Conservation (phyloP, 257 asterid species). For the Catharanthus roseus region DNA sequence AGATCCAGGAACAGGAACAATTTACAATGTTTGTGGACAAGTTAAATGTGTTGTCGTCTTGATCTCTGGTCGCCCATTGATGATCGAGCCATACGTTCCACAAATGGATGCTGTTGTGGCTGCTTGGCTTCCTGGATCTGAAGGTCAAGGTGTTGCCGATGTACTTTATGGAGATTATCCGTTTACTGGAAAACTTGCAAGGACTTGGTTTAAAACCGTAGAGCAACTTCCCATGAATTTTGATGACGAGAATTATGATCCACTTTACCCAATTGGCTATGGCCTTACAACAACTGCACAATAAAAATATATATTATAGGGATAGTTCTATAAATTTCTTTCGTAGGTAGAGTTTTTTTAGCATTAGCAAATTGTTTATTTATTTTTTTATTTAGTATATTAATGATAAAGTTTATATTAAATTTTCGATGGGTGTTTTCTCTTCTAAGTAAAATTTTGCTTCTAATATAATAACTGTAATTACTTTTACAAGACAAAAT, state of each 20-base stretch:
- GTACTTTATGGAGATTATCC: slow-evolving; percentile 54
- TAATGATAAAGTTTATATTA: no score
- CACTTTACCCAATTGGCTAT: slow-evolving; percentile 52
- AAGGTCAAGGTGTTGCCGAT: slow-evolving; percentile 61
- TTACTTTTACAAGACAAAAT: no score
- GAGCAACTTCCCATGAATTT: slow-evolving; percentile 60
- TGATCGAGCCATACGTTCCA: slow-evolving; percentile 35
- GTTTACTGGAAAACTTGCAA: slow-evolving; percentile 44
- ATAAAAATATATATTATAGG: no score
- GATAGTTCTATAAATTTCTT: no score
- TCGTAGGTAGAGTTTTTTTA: no score
- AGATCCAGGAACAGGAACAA: slow-evolving; percentile 29
- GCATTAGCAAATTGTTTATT: no score
- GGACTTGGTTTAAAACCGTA: slow-evolving; percentile 57
- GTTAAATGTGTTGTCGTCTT: slow-evolving; percentile 51
- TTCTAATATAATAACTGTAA: no score
- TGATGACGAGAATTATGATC: slow-evolving; percentile 50
- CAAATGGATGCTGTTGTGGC: slow-evolving; percentile 52
- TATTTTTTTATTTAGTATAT: no score
- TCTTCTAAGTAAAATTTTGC: no score
- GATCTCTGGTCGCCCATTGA: slow-evolving; percentile 51
- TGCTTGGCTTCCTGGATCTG: slow-evolving; percentile 69
- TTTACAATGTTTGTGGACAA: slow-evolving; percentile 33
- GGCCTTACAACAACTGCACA: slow-evolving; percentile 63
- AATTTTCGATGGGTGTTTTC: no score